These are phyloP conservation scores for Closterium sp. DNA, from an alignment of 139 green algal species.

Conservation along the genomic window DNA sequence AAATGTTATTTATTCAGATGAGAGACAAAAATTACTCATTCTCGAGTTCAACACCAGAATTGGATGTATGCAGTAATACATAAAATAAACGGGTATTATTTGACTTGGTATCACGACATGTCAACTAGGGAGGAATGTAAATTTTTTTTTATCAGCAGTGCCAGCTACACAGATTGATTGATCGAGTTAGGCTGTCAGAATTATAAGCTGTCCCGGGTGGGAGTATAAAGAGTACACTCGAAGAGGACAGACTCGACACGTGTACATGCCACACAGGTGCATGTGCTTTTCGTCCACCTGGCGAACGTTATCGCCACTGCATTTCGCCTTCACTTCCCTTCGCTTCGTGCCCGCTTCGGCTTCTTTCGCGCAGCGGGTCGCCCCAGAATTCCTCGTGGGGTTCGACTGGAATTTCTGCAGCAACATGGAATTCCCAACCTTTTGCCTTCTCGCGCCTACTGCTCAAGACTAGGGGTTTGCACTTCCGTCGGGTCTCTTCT, in stretches of 20 bases:
- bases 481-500: not conserved
- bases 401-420: not conserved
- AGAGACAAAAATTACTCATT: too few species aligned
- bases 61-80: too few species aligned
- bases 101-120: too few species aligned
- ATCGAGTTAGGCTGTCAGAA: too few species aligned
- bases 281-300: not conserved
- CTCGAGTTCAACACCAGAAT: too few species aligned
- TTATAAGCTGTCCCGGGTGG: not conserved
- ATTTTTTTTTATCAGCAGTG: too few species aligned
- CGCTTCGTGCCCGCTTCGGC: not conserved
- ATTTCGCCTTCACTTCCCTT: not conserved
- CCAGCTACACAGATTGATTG: too few species aligned
- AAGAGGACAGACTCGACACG: not conserved
- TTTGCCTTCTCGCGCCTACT: not conserved
- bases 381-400: not conserved
- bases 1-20: too few species aligned
- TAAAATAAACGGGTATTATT: too few species aligned
- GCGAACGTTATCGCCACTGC: not conserved
- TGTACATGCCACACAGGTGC: not conserved
- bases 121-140: too few species aligned
- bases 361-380: not conserved
- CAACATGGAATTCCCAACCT: too few species aligned
- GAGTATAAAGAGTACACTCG: not conserved
- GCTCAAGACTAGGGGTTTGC: too few species aligned